Conservation (phyloP, 345 rosid species). For the Angophora floribunda region DNA sequence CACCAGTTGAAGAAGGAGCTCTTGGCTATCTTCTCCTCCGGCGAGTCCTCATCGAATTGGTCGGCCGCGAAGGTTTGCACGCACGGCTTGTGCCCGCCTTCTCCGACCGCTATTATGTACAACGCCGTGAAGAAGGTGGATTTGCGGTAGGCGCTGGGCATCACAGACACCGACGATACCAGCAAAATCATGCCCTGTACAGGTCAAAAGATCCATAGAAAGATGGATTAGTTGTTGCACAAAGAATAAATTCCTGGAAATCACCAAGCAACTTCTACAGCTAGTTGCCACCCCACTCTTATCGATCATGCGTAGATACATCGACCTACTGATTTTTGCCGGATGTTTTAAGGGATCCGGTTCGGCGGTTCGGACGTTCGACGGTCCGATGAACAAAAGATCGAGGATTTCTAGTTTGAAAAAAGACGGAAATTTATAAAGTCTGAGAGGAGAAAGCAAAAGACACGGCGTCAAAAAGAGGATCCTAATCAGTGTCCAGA, state of each 20-base stretch:
- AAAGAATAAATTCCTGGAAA: neutral
- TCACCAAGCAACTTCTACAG: neutral
- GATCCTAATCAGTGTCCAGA: neutral
- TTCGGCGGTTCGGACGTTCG: neutral
- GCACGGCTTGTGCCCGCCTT: conserved; percentile 95
- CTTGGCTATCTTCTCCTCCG: conserved; percentile 60
- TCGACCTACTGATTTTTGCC: neutral
- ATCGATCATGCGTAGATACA: neutral
- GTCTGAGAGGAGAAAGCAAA: neutral
- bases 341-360: neutral
- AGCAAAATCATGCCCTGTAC: conserved; percentile 66
- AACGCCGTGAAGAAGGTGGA: conserved; percentile 60
- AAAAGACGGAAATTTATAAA: neutral
- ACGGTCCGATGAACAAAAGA: neutral
- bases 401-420: neutral
- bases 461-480: neutral
- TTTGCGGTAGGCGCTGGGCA: conserved; percentile 21
- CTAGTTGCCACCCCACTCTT: neutral
- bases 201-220: neutral
- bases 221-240: neutral
- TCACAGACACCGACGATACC: conserved; percentile 48
- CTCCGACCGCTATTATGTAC: conserved; percentile 69
- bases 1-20: conserved; percentile 96
- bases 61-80: conserved; percentile 95
- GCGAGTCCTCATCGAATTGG: conserved; percentile 58